These are phyloP conservation scores for Dactylellina haptotyla DNA, from an alignment of 2,329 filamentous ascomycete species.

Conservation along the genomic window DNA sequence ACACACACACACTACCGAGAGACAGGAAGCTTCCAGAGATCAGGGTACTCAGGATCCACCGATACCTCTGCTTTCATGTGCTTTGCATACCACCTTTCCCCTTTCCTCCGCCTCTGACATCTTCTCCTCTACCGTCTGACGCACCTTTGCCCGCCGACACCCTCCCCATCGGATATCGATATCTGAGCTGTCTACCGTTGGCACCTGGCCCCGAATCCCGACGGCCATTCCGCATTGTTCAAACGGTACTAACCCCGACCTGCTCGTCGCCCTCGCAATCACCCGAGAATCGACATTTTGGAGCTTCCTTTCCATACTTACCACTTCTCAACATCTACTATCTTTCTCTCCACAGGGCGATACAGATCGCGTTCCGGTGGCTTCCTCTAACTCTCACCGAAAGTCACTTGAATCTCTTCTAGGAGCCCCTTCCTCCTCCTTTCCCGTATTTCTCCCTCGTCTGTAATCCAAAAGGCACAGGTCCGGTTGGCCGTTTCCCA, in stretches of 20 bases:
- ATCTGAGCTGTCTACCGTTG: too few relatives aligned
- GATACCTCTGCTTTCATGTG: conserved; percentile 29
- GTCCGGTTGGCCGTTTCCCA: too few relatives aligned
- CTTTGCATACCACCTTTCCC: conserved; percentile 16
- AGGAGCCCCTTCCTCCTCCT: background rate
- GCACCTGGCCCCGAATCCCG: background rate
- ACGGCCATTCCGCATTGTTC: background rate
- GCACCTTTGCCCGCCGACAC: background rate
- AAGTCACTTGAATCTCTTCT: too few relatives aligned
- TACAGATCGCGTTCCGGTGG: conserved; percentile 16
- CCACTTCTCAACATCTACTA: background rate
- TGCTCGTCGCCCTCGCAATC: conserved; percentile 16
- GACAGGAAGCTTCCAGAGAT: too few relatives aligned
- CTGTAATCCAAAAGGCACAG: background rate
- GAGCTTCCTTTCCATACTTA: too few relatives aligned
- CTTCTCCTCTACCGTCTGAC: background rate
- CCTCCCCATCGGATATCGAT: too few relatives aligned
- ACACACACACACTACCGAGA: too few relatives aligned
- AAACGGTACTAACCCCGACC: background rate
- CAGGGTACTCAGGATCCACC: conserved; percentile 17
- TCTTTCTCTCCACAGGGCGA: conserved; percentile 5
- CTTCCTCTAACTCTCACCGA: background rate
- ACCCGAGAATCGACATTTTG: conserved; percentile 8
- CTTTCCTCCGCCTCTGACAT: background rate
- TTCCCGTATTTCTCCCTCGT: background rate